Conservation (phyloP, 768 basidiomycete genomes). For the Boletus pseudopeckii region DNA sequence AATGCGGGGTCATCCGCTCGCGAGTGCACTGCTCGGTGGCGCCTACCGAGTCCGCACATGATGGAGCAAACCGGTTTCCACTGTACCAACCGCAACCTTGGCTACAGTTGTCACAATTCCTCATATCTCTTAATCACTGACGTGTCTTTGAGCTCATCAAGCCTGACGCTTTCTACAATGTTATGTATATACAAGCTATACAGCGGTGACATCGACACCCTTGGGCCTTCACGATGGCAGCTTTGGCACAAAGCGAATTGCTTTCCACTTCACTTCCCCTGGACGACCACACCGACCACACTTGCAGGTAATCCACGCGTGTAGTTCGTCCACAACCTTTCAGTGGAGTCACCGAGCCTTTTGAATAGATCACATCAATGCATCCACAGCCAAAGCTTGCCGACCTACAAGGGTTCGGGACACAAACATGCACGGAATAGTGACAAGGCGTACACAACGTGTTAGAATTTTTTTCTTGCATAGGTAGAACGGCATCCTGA, state of each 20-base stretch:
- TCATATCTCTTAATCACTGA: neutral
- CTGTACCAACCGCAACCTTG: neutral
- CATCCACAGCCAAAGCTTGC: neutral
- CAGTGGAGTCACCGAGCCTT: neutral
- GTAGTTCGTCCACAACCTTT: neutral
- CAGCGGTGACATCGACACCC: neutral
- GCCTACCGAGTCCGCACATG: neutral
- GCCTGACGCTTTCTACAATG: neutral
- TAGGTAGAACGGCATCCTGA: constrained; percentile 7
- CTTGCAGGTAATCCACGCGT: neutral
- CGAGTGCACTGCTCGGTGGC: constrained; percentile 2
- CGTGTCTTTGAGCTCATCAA: neutral
- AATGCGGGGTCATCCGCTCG: constrained; percentile 11
- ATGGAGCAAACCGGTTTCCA: neutral
- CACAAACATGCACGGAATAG: neutral
- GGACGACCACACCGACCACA: neutral
- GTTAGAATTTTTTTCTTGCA: constrained; percentile 8
- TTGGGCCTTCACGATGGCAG: neutral
- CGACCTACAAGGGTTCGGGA: neutral
- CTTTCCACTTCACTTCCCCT: neutral
- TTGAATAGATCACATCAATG: too few species aligned
- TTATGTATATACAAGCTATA: neutral
- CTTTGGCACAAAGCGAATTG: neutral
- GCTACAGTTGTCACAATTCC: neutral
- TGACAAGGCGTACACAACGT: neutral